Percentiles rank a stretch among this genome's conserved stretches.
Conservation (phyloP, 148 eudicot species). For the Chenopodium album region DNA sequence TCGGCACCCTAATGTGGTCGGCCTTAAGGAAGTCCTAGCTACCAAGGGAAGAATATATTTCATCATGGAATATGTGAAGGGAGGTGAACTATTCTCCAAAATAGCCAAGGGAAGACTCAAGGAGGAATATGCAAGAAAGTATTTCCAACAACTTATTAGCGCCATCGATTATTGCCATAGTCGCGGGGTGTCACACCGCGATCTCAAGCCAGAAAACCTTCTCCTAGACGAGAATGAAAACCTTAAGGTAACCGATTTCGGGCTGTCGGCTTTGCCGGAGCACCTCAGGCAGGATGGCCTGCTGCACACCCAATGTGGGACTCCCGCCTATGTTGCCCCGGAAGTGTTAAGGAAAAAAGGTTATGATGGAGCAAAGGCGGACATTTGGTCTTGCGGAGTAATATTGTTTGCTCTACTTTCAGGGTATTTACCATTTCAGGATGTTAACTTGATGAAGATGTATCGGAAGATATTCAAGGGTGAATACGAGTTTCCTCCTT, state of each 20-base stretch:
- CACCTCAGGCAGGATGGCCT: constrained; percentile 59
- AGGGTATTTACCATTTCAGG: constrained; percentile 66
- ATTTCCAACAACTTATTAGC: constrained; percentile 51
- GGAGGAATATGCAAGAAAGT: constrained; percentile 54
- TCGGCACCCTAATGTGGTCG: constrained; percentile 60
- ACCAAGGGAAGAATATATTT: constrained; percentile 56
- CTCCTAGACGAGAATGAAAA: constrained; percentile 56
- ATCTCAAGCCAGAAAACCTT: constrained; percentile 51
- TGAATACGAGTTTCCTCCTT: constrained; percentile 56
- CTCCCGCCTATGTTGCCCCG: constrained; percentile 82
- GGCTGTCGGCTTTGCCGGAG: constrained; percentile 67
- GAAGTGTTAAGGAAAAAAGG: constrained; percentile 64
- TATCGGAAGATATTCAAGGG: constrained; percentile 60
- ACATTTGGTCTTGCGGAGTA: constrained; percentile 84
- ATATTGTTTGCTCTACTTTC: constrained; percentile 56
- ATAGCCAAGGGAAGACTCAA: constrained; percentile 48
- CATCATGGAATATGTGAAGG: constrained; percentile 64
- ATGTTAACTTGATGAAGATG: constrained; percentile 66
- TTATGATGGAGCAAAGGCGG: constrained; percentile 62
- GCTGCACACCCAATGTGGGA: constrained; percentile 74
- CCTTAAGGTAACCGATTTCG: constrained; percentile 67
- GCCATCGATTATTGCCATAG: constrained; percentile 55
- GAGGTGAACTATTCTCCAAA: constrained; percentile 63
- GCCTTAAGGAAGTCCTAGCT: constrained; percentile 62
- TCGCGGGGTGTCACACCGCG: constrained; percentile 55